A percentile compares a stretch with the other conserved stretches of the same genome.
Evolutionary conservation across 495 filamentous ascomycete genomes (phyloP).

Genomic region (Talaromyces trachyspermus): DNA sequence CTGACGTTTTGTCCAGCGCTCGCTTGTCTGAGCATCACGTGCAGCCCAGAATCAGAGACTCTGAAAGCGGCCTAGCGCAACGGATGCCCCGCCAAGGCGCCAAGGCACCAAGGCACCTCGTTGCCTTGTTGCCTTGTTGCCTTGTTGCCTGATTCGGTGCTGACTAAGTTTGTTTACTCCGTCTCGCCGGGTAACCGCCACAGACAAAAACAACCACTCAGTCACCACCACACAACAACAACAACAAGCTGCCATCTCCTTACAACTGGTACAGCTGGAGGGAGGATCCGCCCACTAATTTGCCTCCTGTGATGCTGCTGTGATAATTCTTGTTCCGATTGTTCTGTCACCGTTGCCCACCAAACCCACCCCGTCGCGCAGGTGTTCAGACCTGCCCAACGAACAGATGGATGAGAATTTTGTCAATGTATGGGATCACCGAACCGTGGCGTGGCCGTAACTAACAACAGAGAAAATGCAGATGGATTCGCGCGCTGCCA

Average conservation of each 20-base stretch:
- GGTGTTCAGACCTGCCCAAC: neutral
- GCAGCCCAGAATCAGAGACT: too few species aligned
- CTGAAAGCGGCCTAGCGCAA: too few species aligned
- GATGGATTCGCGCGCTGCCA: neutral
- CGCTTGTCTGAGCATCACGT: too few species aligned
- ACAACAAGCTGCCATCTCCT: neutral
- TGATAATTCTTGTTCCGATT: neutral
- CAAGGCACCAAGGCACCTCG: slow-evolving; percentile 3
- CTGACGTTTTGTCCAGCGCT: too few species aligned
- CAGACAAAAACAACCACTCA: too few species aligned
- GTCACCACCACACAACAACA: neutral
- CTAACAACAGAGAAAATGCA: neutral
- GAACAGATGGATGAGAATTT: slow-evolving; percentile 8
- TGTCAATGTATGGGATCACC: slow-evolving; percentile 4
- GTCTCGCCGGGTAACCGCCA: slow-evolving; percentile 7
- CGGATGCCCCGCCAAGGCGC: too few species aligned
- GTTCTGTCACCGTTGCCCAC: neutral
- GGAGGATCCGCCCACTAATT: too few species aligned
- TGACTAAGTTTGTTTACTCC: slow-evolving; percentile 9
- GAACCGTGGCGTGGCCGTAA: neutral
- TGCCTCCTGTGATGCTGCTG: neutral
- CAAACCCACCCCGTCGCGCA: neutral
- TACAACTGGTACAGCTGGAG: neutral
- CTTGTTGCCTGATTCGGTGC: neutral
- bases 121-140: too few species aligned